These are phyloP conservation scores for Naganishia cerealis DNA, from an alignment of 1,284 basidiomycete genomes.

Conservation along the genomic window DNA sequence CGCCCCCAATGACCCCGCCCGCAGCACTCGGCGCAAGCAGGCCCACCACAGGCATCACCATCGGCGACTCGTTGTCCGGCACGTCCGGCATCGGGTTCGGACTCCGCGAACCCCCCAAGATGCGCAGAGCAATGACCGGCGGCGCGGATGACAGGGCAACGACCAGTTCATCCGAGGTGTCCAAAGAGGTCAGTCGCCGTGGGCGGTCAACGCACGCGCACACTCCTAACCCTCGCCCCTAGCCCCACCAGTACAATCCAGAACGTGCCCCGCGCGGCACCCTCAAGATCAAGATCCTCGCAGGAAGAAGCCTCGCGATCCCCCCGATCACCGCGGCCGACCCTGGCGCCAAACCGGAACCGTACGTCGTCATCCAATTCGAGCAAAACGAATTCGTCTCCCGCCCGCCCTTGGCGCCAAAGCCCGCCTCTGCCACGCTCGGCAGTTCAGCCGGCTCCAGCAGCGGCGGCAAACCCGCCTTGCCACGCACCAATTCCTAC, in stretches of 20 bases:
- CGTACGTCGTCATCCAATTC: constrained; percentile 96
- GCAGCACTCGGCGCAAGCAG: constrained; percentile 50
- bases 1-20: constrained; percentile 45
- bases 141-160: constrained; percentile 18
- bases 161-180: background rate
- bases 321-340: constrained; percentile 9
- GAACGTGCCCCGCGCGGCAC: constrained; percentile 61
- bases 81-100: constrained; percentile 45
- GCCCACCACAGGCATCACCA: constrained; percentile 50
- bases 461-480: background rate
- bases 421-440: constrained; percentile 37
- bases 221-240: no score
- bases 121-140: constrained; percentile 49
- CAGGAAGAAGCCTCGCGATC: constrained; percentile 75
- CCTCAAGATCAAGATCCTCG: constrained; percentile 93
- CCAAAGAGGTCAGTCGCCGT: constrained; percentile 2
- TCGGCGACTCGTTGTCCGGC: constrained; percentile 29
- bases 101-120: constrained; percentile 53
- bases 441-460: background rate
- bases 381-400: constrained; percentile 99
- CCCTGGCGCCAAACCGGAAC: constrained; percentile 62
- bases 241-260: constrained; percentile 45
- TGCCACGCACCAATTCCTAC: constrained; percentile 33
- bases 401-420: constrained; percentile 66
- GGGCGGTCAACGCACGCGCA: no score